Evolutionary conservation across 2,329 filamentous ascomycete genomes (phyloP), one percentile per base, ranked within the genome.

Genomic region (Dothistroma pini): DNA sequence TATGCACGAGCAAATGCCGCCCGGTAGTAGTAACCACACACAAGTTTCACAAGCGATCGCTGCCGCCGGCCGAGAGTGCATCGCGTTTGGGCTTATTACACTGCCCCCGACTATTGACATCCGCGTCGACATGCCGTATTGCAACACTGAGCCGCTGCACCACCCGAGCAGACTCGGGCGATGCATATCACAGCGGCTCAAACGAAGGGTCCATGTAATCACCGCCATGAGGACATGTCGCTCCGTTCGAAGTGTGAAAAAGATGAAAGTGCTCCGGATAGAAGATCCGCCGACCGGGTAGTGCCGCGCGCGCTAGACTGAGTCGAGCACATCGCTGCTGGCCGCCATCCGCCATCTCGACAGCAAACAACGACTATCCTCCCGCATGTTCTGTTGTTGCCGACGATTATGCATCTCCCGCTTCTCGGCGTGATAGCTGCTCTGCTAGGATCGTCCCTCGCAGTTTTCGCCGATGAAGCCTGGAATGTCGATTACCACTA

Each of bases 401-500:
- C 48, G 52, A 44, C 16, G 56, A 63, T 48, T 31, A 69, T 70
- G 68, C 65, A 57, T 60, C 56, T 68, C 44, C 60, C 68, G 55
- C 60, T 69, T 22, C 49, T 69, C 48, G 66, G 63, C 54, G 68
- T 67, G 50, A 74, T 74, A 69, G 74, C 74, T 63, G 73, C 74
- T 60, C 75, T 86, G 70, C 79, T 79, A 68, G 74, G 80, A 69
- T 71, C 81, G 72, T 79, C 84, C 56, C 74, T 77, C 71, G 90
- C 92, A 66, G 86, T 97, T 62, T 96, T 92, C 79, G 83, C 85
- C 68, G 95, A 99, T 74, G 93, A 99, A 76, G 92, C 96, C 68
- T 93, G 88, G 79, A 84, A 91, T 70, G 85, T 96, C 75, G 95
- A 99, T 78, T 97, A 92, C 79, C 93, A 97, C 78, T 87, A 96